Evolutionary conservation across 371 early-diverging fungal genomes (phyloP).

Genomic region (Syncephalastrum monosporum): DNA sequence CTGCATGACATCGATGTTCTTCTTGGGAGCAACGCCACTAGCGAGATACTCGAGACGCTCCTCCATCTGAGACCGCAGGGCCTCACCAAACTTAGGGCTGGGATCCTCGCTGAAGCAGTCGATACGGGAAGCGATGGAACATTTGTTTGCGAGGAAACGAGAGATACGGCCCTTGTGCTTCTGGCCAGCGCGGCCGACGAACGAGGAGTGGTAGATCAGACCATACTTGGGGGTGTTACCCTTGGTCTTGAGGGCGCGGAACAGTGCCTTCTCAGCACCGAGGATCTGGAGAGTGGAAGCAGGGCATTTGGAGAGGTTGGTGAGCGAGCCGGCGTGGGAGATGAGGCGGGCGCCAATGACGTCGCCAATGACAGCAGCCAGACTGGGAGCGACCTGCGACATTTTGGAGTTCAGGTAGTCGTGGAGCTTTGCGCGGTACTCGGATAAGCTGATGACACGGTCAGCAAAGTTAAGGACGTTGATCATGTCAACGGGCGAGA

Average conservation of each 20-base stretch:
- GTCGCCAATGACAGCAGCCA: constrained; percentile 90
- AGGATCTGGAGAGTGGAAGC: constrained; percentile 96
- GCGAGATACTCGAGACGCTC: constrained; percentile 95
- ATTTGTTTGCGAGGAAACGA: constrained; percentile 91
- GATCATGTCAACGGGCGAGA: constrained; percentile 90
- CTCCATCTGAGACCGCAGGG: constrained; percentile 95
- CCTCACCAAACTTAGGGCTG: constrained; percentile 92
- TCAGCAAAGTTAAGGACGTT: constrained; percentile 94
- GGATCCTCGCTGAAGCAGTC: constrained; percentile 86
- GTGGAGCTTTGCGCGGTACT: constrained; percentile 91
- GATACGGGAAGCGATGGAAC: constrained; percentile 59
- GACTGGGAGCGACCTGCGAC: constrained; percentile 84
- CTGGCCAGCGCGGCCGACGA: constrained; percentile 85
- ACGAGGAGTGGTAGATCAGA: constrained; percentile 88
- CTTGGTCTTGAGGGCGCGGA: constrained; percentile 94
- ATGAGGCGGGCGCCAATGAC: constrained; percentile 91
- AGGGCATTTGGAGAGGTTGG: constrained; percentile 90
- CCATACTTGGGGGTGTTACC: constrained; percentile 98
- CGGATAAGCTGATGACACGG: constrained; percentile 87
- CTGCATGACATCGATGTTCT: constrained; percentile 95
- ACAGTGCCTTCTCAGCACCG: constrained; percentile 98
- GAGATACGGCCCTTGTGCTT: constrained; percentile 94
- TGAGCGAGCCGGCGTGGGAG: constrained; percentile 90
- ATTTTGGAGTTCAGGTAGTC: constrained; percentile 94
- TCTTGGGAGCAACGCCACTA: constrained; percentile 81